Percentiles rank a stretch among this genome's conserved stretches.
phyloP scores from a whole-genome alignment of 768 basidiomycete genomes.

The Sistotremastrum niveocremeum region DNA sequence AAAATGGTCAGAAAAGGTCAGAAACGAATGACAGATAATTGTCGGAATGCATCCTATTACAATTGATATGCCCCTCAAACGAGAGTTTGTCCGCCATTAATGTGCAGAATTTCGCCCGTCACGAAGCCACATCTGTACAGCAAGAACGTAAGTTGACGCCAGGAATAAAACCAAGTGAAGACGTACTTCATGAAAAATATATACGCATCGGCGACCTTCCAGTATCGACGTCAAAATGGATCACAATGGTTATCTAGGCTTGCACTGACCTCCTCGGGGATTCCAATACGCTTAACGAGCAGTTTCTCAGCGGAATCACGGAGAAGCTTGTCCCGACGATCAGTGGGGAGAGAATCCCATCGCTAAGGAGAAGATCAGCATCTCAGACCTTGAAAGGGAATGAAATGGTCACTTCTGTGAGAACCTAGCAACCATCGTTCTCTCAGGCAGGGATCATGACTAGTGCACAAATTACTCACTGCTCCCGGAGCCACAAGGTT shows the following conservation, averaged over 20 bases:
- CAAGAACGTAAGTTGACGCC: neutral
- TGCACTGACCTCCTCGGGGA: neutral
- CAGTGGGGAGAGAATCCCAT: neutral
- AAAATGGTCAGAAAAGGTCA: too few relatives aligned
- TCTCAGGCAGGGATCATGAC: neutral
- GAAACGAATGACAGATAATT: too few relatives aligned
- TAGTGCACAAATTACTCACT: slow-evolving; percentile 6
- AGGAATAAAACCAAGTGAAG: neutral
- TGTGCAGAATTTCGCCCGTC: neutral
- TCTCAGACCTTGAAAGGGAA: neutral
- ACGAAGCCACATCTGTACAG: neutral
- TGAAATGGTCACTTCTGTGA: neutral
- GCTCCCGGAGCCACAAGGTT: slow-evolving; percentile 7
- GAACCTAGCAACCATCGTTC: neutral
- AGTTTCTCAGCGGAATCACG: neutral
- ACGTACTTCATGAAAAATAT: slow-evolving; percentile 5
- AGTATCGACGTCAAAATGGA: neutral
- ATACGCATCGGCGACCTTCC: neutral
- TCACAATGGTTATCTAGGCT: neutral
- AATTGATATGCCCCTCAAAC: too few relatives aligned
- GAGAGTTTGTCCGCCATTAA: neutral
- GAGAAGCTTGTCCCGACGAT: neutral
- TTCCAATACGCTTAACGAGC: neutral
- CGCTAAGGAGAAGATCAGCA: neutral
- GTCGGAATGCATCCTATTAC: too few relatives aligned